Evolutionary conservation across 208 protist species (phyloP).

Genomic region (Novymonas esmeraldas): DNA sequence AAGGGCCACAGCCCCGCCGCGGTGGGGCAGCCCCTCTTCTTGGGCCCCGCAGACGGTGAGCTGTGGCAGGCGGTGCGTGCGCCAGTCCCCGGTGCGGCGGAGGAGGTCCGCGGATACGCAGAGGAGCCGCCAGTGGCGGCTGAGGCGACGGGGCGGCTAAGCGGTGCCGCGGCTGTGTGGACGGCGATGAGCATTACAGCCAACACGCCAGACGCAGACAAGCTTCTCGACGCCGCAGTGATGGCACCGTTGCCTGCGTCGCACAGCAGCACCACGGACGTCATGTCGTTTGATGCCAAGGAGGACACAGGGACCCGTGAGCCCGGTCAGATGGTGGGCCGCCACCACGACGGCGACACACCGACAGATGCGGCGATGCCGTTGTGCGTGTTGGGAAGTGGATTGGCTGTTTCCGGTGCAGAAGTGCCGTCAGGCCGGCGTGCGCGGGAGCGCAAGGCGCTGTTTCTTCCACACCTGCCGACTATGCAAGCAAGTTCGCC

Average conservation of each 20-base stretch:
- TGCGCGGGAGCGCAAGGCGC: background rate
- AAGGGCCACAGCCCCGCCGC: background rate
- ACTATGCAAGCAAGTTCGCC: too few species aligned
- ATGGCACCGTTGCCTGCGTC: too few species aligned
- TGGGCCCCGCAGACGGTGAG: background rate
- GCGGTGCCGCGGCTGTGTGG: background rate
- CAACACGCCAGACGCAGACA: too few species aligned
- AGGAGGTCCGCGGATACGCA: too few species aligned
- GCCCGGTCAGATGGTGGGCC: background rate
- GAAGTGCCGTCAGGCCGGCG: background rate
- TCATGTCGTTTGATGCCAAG: background rate
- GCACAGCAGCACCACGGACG: too few species aligned
- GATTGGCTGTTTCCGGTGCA: background rate
- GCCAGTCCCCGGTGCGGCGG: background rate
- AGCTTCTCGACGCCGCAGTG: background rate
- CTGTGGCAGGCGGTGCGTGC: background rate
- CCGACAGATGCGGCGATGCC: background rate
- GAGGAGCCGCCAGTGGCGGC: background rate
- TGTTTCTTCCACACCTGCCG: too few species aligned
- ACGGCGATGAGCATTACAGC: background rate
- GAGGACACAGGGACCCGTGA: background rate
- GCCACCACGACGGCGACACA: too few species aligned
- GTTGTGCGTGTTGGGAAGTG: constrained; percentile 1
- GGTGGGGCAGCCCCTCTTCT: background rate
- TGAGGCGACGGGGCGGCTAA: background rate